Percentiles rank a stretch among this genome's conserved stretches.
Conservation (phyloP, 129 eudicot genomes). For the sunflower (Helianthus annuus) region HanXRQr2.0-SUNRISE NC_035435.2:150468008-150468507, state of each 20-base stretch:
- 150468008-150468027: slow-evolving; percentile 63
- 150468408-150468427: slow-evolving; percentile 21
- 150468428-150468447: slow-evolving; percentile 34
- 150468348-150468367: neutral
- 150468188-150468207: slow-evolving; percentile 96
- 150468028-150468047: slow-evolving; percentile 31
- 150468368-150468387: slow-evolving; percentile 41
- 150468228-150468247: slow-evolving; percentile 54
- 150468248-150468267: slow-evolving; percentile 85
- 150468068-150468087: slow-evolving; percentile 77
- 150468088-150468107: slow-evolving; percentile 66
- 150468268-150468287: slow-evolving; percentile 48
- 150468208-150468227: slow-evolving; percentile 66
- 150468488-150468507: slow-evolving; percentile 88
- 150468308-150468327: slow-evolving; percentile 67
- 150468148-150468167: slow-evolving; percentile 71
- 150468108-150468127: slow-evolving; percentile 72
- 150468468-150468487: slow-evolving; percentile 56
- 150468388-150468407: slow-evolving; percentile 32
- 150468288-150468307: slow-evolving; percentile 84
- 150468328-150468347: slow-evolving; percentile 50
- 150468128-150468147: slow-evolving; percentile 77
- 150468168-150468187: slow-evolving; percentile 88
- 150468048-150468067: slow-evolving; percentile 67
- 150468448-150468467: slow-evolving; percentile 27